These are phyloP conservation scores for Phaeosphaeriaceae sp. DNA, from an alignment of 2,329 filamentous ascomycete genomes.

Conservation along the genomic window DNA sequence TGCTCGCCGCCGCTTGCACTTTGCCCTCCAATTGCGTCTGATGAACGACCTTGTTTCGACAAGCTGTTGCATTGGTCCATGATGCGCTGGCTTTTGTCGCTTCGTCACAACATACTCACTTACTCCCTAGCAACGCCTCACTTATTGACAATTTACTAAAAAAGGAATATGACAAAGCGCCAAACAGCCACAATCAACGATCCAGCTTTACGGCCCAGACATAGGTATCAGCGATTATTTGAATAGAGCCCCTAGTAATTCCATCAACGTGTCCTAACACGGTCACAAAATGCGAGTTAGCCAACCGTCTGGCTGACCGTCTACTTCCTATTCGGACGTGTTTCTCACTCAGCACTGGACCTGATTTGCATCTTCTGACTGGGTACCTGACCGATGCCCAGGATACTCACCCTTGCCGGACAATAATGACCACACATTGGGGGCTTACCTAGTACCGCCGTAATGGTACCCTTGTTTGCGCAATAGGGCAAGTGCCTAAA, in stretches of 20 bases:
- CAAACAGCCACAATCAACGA: slow-evolving; percentile 11
- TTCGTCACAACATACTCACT: background rate
- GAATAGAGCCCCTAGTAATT: background rate
- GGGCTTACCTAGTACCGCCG: too few relatives aligned
- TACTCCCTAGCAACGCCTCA: slow-evolving; percentile 11
- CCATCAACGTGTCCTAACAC: slow-evolving; percentile 3
- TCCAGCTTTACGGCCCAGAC: slow-evolving; percentile 2
- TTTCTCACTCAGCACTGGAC: too few relatives aligned
- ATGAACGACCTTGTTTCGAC: slow-evolving; percentile 5
- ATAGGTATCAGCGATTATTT: background rate
- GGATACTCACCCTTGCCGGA: too few relatives aligned
- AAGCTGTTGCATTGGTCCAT: slow-evolving; percentile 4
- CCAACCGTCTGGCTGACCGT: background rate
- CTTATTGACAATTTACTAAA: slow-evolving; percentile 6
- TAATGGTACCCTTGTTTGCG: too few relatives aligned
- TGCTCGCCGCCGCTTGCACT: slow-evolving; percentile 8
- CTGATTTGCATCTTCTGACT: too few relatives aligned
- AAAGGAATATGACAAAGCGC: slow-evolving; percentile 15
- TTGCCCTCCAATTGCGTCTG: slow-evolving; percentile 8
- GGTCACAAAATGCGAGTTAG: background rate
- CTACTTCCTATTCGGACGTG: too few relatives aligned
- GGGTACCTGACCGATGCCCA: too few relatives aligned
- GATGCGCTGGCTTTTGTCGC: slow-evolving; percentile 20
- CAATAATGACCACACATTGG: too few relatives aligned
- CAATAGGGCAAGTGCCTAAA: too few relatives aligned